Evolutionary conservation across 1,284 basidiomycete species (phyloP).

Genomic region (Meripilus lineatus): DNA sequence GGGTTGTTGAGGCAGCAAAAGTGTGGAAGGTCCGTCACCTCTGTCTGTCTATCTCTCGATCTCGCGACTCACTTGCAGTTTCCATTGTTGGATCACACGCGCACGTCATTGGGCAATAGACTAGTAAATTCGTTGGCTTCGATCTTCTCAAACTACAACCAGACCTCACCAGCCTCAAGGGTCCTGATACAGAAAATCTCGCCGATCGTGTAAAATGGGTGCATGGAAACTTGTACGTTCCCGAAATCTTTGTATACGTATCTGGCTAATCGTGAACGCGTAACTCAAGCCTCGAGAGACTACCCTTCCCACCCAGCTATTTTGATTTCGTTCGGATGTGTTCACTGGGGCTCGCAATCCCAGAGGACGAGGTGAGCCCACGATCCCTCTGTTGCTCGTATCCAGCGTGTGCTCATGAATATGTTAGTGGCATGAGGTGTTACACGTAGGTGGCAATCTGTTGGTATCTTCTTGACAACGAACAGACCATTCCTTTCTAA

Average conservation of each 20-base stretch:
- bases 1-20: conserved; percentile 63
- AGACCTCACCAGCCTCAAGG: conserved; percentile 32
- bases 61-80: conserved; percentile 2
- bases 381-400: too few relatives aligned
- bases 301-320: conserved; percentile 51
- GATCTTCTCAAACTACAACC: conserved; percentile 56
- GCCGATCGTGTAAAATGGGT: conserved; percentile 56
- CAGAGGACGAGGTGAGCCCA: conserved; percentile 67
- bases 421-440: conserved; percentile 30
- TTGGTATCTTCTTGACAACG: background rate
- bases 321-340: conserved; percentile 66
- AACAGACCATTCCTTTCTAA: background rate
- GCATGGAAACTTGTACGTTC: conserved; percentile 65
- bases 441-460: conserved; percentile 24
- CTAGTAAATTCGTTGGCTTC: conserved; percentile 52
- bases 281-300: conserved; percentile 46
- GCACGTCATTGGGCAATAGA: conserved; percentile 33
- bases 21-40: conserved; percentile 50
- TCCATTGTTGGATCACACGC: background rate
- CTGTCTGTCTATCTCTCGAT: conserved; percentile 9
- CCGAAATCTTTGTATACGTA: conserved; percentile 19
- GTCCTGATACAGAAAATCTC: conserved; percentile 31
- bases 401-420: too few relatives aligned
- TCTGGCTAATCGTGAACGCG: background rate
- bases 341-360: conserved; percentile 59